Base-by-base conservation (phyloP, 768 basidiomycete species). In the Serendipita vermifera region DNA sequence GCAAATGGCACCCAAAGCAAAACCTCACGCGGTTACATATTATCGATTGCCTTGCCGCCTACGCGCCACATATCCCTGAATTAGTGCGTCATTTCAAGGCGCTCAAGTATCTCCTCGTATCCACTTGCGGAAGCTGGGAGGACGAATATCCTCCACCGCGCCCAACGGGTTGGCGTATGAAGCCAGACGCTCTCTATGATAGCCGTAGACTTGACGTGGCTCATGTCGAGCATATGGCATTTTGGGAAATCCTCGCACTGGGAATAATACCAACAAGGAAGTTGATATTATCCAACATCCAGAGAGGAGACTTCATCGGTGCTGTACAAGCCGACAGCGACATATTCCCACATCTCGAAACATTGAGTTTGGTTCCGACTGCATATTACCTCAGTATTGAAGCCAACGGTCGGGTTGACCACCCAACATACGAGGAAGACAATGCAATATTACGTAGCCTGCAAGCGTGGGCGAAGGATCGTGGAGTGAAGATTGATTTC, bases 231-330 rank as follows among this genome's bases (percentile, higher is more conserved):
- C 46, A 51, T n/a, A 51, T 51, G 46, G 15, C 29, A 22, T 20
- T 15, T 31, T 51, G 46, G 46, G 46, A 51, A n/a, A 51, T 51
- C n/a, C 15, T 15, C 6, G 46, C 46, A 15, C 20, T 51, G 46
- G 46, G 15, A 15, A 31, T 29, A 7, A 51, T 51, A 26, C 46
- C 46, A n/a, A 29, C 46, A 15, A 51, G n/a, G 46, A 29, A 51
- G 22, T 15, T 51, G 46, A 29, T 51, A 9, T 5, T 31, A 22
- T 26, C 20, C 7, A 51, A 29, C 46, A 20, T 51, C 15, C n/a
- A 15, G 46, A 15, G 31, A 15, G 22, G 46, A 51, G 20, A 51
- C 9, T 29, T 51, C n/a, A 15, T 22, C 7, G 11, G n/a, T 20
- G 46, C 46, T 15, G 24, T 51, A 26, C 15, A 20, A 7, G 4